Conservation (phyloP, 352 stramenopile genomes). For the Stephanocyclus meneghinianus region DNA sequence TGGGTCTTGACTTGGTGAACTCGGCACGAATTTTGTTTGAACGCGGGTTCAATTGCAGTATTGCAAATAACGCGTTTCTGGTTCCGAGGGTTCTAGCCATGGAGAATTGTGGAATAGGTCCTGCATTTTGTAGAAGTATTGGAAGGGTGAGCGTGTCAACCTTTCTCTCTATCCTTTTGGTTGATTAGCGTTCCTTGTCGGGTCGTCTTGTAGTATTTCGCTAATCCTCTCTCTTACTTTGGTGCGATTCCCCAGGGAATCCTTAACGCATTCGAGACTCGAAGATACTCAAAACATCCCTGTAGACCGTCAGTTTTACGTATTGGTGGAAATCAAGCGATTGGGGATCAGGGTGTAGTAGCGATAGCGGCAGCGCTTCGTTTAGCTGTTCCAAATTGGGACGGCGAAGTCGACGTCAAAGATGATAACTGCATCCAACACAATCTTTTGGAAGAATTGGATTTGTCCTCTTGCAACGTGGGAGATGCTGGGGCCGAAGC, state of each 20-base stretch:
- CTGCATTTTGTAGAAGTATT: constrained; percentile 70
- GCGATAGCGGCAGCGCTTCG: constrained; percentile 73
- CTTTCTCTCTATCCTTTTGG: constrained; percentile 5
- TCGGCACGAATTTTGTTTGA: constrained; percentile 55
- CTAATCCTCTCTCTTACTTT: background rate
- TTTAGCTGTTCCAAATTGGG: constrained; percentile 20
- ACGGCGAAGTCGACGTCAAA: constrained; percentile 15
- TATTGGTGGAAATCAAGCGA: constrained; percentile 64
- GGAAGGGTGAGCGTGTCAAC: constrained; percentile 53
- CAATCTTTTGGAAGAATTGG: constrained; percentile 66
- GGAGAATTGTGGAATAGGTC: constrained; percentile 70
- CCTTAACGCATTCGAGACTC: constrained; percentile 36
- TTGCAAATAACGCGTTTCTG: background rate
- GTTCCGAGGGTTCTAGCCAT: constrained; percentile 59
- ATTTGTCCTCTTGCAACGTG: constrained; percentile 77
- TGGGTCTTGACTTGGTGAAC: constrained; percentile 42
- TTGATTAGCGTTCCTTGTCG: constrained; percentile 6
- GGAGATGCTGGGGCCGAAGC: constrained; percentile 71
- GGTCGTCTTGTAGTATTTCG: background rate
- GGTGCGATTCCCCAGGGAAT: constrained; percentile 16
- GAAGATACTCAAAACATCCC: background rate
- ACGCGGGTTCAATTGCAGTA: background rate
- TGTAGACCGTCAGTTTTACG: constrained; percentile 51
- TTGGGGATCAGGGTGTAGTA: constrained; percentile 74
- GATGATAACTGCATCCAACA: constrained; percentile 6